These are phyloP conservation scores for Castanea sativa DNA, from an alignment of 306 rosid species.

Conservation along the genomic window DNA sequence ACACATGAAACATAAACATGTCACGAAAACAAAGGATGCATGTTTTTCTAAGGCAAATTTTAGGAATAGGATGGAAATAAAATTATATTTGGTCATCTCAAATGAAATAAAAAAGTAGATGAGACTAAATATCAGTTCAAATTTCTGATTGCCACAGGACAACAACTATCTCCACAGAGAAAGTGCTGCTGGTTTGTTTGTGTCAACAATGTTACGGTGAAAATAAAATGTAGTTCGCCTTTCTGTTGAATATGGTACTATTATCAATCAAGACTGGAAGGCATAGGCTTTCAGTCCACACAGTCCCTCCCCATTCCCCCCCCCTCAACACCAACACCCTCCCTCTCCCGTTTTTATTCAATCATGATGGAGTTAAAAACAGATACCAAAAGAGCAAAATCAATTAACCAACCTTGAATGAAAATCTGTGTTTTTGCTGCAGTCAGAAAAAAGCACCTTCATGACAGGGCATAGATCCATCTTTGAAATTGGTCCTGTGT, in stretches of 20 bases:
- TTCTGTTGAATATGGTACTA: not conserved
- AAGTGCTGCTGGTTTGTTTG: not conserved
- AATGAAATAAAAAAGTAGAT: no score
- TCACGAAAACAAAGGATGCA: not conserved
- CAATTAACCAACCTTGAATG: conserved; percentile 55
- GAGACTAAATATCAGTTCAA: no score
- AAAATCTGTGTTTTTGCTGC: conserved; percentile 42
- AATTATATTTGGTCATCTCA: no score
- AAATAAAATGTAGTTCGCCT: not conserved
- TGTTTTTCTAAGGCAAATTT: no score
- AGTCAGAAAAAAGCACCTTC: conserved; percentile 72
- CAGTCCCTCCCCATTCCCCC: not conserved
- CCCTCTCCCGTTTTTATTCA: not conserved
- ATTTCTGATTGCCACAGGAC: not conserved
- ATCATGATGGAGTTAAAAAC: not conserved
- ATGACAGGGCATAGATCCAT: conserved; percentile 56
- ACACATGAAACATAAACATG: not conserved
- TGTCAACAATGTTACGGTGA: not conserved
- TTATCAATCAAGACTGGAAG: not conserved
- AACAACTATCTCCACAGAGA: not conserved
- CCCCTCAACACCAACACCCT: no score
- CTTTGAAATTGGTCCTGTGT: conserved; percentile 33
- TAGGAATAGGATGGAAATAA: not conserved
- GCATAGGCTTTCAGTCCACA: not conserved
- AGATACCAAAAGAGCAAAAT: conserved; percentile 1